A percentile compares a stretch with the other conserved stretches of the same genome.
phyloP scores from a whole-genome alignment of 176 grass and related monocot species.

The Raddia distichophylla region DNA sequence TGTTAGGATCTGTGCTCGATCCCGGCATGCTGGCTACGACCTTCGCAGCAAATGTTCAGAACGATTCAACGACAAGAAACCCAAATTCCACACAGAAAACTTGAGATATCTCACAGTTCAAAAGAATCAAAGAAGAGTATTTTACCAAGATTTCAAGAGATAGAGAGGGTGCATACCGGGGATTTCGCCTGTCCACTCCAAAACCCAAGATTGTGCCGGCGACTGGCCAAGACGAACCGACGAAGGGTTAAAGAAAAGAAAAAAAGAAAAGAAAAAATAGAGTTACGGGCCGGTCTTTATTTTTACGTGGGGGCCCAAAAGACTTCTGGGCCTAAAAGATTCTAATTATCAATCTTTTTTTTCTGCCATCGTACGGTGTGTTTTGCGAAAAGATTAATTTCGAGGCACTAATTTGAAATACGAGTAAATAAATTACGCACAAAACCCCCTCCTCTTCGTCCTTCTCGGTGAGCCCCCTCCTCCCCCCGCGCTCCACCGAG shows the following conservation, averaged over 20 bases:
- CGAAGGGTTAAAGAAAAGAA: background rate
- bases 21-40: conserved; percentile 48
- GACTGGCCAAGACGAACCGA: background rate
- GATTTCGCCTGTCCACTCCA: background rate
- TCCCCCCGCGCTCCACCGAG: conserved; percentile 30
- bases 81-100: background rate
- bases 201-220: no score
- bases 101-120: background rate
- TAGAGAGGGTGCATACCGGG: background rate
- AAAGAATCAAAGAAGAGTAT: background rate
- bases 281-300: background rate
- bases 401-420: background rate
- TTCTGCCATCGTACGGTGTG: background rate
- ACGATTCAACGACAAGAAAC: background rate
- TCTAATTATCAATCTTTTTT: background rate
- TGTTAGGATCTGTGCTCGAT: conserved; percentile 38
- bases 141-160: background rate
- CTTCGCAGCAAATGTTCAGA: conserved; percentile 8
- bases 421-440: conserved; percentile 26
- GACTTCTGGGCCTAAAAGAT: background rate
- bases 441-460: conserved; percentile 19
- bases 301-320: background rate
- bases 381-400: background rate
- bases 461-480: background rate
- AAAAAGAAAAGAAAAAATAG: no score